Base-by-base conservation (phyloP, 306 rosid species). In the Fragaria ananassa region DNA sequence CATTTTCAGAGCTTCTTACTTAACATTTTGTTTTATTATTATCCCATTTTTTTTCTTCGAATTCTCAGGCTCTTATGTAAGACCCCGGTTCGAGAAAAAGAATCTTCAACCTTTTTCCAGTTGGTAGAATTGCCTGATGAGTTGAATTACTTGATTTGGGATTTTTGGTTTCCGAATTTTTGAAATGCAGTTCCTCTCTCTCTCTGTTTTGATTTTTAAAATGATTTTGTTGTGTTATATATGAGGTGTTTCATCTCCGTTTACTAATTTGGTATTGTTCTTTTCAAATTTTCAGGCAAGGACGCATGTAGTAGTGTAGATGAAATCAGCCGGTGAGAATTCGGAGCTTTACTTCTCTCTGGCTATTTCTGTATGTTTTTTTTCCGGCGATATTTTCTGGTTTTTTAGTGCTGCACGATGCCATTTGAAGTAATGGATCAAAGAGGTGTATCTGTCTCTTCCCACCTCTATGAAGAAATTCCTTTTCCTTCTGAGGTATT, bases 371-470 rank as follows among this genome's bases (percentile, higher is more conserved):
- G 66, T 69, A 49, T 76, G 68, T 82, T 27, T 25, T 57, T 27
- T 25, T 57, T 21, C 47, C 27, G 83, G 75, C 17, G 53, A 76
- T 53, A 56, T 68, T 77, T 78, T 71, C 76, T 57, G 80, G 83
- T 81, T 78, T 76, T 7, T 39, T 74, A 80, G 79, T 60, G 77
- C 81, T 77, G 80, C 83, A 81, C 85, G 75, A 92, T 92, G 97
- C 93, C 93, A 82, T 92, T 83, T 78, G 90, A 92, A 84, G 44
- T 88, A 66, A 87, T 81, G 91, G 90, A 87, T 70, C 88, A 87
- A 72, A 85, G 90, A 82, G 88, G 88, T 54, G 86, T 82, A 42
- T 68, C 93, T 66, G 85, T 89, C 83, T 81, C 95, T 53, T 73
- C 95, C 31, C 95, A 79, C 78, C 79, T 79, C 77, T 91, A 78